Base-by-base conservation (phyloP, 352 stramenopile genomes). In the Pythium phragmiticola region DNA sequence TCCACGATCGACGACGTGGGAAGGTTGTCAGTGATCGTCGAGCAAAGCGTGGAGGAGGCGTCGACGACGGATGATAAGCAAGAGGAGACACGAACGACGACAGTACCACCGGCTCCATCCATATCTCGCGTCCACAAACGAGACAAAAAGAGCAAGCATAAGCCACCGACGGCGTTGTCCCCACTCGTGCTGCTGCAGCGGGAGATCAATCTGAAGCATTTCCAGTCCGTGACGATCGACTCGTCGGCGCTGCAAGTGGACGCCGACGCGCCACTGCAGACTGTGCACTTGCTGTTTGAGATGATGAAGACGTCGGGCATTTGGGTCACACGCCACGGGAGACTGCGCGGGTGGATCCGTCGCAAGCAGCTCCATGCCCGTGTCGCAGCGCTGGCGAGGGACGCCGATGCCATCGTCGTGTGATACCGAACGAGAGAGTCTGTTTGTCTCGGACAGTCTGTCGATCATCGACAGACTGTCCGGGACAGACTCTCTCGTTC, bases 261-360 rank as follows among this genome's bases (percentile, higher is more conserved):
- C 60, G 68, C 66, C 5, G 75, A 81, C 23, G 80, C 79, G 26
- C 76, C 77, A 4, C 55, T 89, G 54, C 72, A 88, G 58, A 83
- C 77, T 14, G 72, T 88, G 33, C 80, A 92, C 57, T 77, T 89
- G 57, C 73, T 90, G 42, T 90, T 92, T 53, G 80, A 90, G 66
- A 85, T 88, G 79, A 79, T 63, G 60, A 76, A 48, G 62, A 73
- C n/a, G 49, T 75, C 53, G 52, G 39, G 49, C 30, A 60, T 49
- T 49, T 84, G 16, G 73, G 78, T 73, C 48, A 76, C 26, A 60
- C 71, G 17, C 52, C 84, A 70, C 28, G 81, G 81, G n/a, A 60
- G 69, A 3, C 74, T 90, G 23, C 62, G 84, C 6, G 83, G 79
- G 17, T 65, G 84, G 19, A 78, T 90, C 34, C 74, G 77, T 19